Base-by-base conservation (phyloP, 2,329 filamentous ascomycete species). In the Fusarium gaditjirri region DNA sequence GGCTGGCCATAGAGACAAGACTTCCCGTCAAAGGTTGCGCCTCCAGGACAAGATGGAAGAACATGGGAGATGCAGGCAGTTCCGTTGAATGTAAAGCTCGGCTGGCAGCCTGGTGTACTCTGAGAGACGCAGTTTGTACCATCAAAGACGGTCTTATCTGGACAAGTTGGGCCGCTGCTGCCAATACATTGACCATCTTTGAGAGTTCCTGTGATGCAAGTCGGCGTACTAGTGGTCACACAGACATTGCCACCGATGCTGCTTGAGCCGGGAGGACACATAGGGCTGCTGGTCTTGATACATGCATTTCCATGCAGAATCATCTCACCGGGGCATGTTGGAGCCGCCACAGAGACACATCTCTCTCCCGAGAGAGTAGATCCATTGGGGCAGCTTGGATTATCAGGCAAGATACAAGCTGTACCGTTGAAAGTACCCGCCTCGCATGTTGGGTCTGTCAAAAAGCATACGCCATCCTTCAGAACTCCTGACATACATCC, bases 141-240 rank as follows among this genome's bases (percentile, higher is more conserved):
- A 16, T 59, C 43, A 21, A 25, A 59, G 3, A 59, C 35, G 13
- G 56, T 25, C 2, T 50, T 3, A 6, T 44, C 56, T 33, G n/a
- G 31, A 2, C 56, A 59, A n/a, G 16, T 21, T 10, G 56, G 43
- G 1, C 25, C 43, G 2, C n/a, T 21, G 2, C 17, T n/a, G 4
- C 43, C 49, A 17, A 59, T 59, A 3, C 56, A 59, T 6, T 41
- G n/a, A 13, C 56, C 56, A 21, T 50, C 27, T 8, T 50, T 59
- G 16, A 50, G 21, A 2, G 43, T 33, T 3, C 44, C 35, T 3
- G 27, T 21, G 3, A 29, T 35, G 12, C 44, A 59, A 2, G 27
- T 33, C 1, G 56, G 35, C 10, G 23, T 33, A 8, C 44, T 50
- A 2, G 16, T 41, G 2, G 21, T 50, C 8, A 25, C 25, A 19